phyloP scores from a whole-genome alignment of 306 rosid species.

The Medicago truncatula region MtrunA17r5.0-ANR NC_053049.1:37469001-37469500 shows the following conservation, averaged over 20 bases:
- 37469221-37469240: not conserved
- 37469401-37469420: no score
- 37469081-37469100: not conserved
- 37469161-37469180: not conserved
- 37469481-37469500: not conserved
- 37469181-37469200: not conserved
- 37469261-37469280: constrained; percentile 89
- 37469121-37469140: not conserved
- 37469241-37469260: constrained; percentile 73
- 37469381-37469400: not conserved
- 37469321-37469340: constrained; percentile 78
- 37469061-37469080: not conserved
- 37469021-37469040: no score
- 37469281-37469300: constrained; percentile 58
- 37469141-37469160: not conserved
- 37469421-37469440: no score
- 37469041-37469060: no score
- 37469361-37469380: constrained; percentile 60
- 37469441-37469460: no score
- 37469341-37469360: constrained; percentile 58
- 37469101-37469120: not conserved
- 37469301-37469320: constrained; percentile 59
- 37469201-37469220: not conserved
- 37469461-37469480: no score
- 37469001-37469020: not conserved